Evolutionary conservation across 1,139 yeast genomes (phyloP).

Genomic region (Ogataea hybrid): DNA sequence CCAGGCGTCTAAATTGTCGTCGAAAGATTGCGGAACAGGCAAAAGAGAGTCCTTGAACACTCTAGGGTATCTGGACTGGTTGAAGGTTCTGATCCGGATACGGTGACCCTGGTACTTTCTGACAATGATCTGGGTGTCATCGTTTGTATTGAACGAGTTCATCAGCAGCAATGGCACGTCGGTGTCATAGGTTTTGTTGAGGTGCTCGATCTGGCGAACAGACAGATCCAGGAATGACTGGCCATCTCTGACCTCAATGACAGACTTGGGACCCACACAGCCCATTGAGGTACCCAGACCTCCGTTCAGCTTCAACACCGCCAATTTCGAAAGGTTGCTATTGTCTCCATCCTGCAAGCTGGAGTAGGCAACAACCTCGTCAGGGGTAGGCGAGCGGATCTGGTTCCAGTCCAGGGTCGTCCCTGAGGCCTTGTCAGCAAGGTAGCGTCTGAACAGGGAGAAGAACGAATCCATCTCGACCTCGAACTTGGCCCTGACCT

Average conservation of each 20-base stretch:
- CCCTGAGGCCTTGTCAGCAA: constrained; percentile 86
- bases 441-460: constrained; percentile 87
- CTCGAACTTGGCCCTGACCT: constrained; percentile 65
- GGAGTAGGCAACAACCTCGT: constrained; percentile 82
- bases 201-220: constrained; percentile 94
- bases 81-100: constrained; percentile 91
- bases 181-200: constrained; percentile 85
- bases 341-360: constrained; percentile 39
- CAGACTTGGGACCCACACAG: constrained; percentile 98
- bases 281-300: constrained; percentile 99
- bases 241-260: constrained; percentile 97
- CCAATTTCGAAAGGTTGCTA: constrained; percentile 73
- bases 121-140: constrained; percentile 91
- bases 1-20: constrained; percentile 82
- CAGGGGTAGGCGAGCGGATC: constrained; percentile 82
- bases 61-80: constrained; percentile 96
- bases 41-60: constrained; percentile 89
- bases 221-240: constrained; percentile 93
- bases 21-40: constrained; percentile 82
- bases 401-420: constrained; percentile 90
- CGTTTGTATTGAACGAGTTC: constrained; percentile 98
- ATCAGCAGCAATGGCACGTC: constrained; percentile 95
- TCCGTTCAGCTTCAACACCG: constrained; percentile 95
- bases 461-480: constrained; percentile 94
- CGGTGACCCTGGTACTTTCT: constrained; percentile 97